Evolutionary conservation across 164 flowering plant species (phyloP), one percentile per base, ranked within the genome.

Genomic region (Annona cherimola): DNA sequence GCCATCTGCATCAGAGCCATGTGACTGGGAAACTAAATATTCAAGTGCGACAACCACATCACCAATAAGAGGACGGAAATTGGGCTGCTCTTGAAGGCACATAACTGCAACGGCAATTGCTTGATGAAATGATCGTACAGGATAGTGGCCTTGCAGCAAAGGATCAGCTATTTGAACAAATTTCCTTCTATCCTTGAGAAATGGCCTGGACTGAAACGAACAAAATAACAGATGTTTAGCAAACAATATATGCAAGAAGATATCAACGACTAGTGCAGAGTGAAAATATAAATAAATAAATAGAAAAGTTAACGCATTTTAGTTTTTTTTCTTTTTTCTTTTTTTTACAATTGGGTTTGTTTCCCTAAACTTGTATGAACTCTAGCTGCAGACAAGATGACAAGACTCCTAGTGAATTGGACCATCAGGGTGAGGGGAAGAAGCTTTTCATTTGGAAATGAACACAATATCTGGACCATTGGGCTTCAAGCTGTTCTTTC

Each of bases 81-180:
- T 79, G n/a, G 95, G 88, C 69, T 88, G 88, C 76, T 93, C 97
- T 76, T 90, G 91, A 16, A 93, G 95, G 78, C 98, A 93, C 97
- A 93, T 91, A 50, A 87, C 89, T 66, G 90, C 79, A 6, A 93
- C 85, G 16, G 95, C 95, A 68, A 89, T 76, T 54, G 88, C 88
- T 59, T 93, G 92, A 69, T 90, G 89, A 69, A 91, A 71, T 77
- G 83, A 77, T 12, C 91, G 89, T 4, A 82, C 72, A 14, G 97
- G 87, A 72, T 74, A 90, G 54, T 79, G 79, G 39, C 97, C 96
- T 76, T 84, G 80, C 71, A 93, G 71, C n/a, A 72, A 67, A 14
- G 97, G 97, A 73, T 93, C 98, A 45, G 75, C 98, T 79, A 91
- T 40, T 55, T 87, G 86, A 42, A 68, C 54, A 69, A 81, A 87